Evolutionary conservation across 345 rosid genomes (phyloP).

Genomic region (Rhizophora apiculata): DNA sequence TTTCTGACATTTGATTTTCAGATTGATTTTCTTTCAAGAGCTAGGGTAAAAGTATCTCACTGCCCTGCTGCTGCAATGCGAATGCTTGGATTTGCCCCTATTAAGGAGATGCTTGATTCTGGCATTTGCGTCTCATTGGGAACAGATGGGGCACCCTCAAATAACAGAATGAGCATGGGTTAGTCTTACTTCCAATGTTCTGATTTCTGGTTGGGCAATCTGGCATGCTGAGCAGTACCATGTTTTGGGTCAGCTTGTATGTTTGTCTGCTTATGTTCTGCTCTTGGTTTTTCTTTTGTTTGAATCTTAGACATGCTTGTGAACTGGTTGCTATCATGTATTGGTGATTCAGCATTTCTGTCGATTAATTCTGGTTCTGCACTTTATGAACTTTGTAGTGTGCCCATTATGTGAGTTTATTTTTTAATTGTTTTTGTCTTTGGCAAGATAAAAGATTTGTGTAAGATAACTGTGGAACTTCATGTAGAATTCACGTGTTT

Average conservation of each 20-base stretch:
- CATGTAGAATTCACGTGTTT: conserved; percentile 10
- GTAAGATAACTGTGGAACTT: no score
- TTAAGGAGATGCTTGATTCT: conserved; percentile 63
- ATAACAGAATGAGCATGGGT: conserved; percentile 83
- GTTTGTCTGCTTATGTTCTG: not conserved
- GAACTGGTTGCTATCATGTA: no score
- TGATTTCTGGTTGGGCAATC: conserved; percentile 10
- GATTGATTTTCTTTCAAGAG: conserved; percentile 57
- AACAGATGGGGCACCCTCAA: conserved; percentile 83
- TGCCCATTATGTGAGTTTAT: no score
- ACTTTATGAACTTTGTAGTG: no score
- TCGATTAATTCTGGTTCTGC: no score
- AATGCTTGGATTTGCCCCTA: conserved; percentile 70
- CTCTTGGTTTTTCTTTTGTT: conserved; percentile 3
- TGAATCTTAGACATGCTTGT: not conserved
- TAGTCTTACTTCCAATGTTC: conserved; percentile 18
- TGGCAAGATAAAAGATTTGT: no score
- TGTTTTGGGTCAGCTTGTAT: conserved; percentile 1
- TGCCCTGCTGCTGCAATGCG: conserved; percentile 76
- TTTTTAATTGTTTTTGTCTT: no score
- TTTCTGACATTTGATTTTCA: conserved; percentile 15
- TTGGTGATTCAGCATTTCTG: no score
- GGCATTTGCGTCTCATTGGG: conserved; percentile 64
- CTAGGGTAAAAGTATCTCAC: conserved; percentile 69
- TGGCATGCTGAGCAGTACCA: not conserved